Evolutionary conservation across 441 rosid genomes (phyloP).

Genomic region (Manihot esculenta): DNA sequence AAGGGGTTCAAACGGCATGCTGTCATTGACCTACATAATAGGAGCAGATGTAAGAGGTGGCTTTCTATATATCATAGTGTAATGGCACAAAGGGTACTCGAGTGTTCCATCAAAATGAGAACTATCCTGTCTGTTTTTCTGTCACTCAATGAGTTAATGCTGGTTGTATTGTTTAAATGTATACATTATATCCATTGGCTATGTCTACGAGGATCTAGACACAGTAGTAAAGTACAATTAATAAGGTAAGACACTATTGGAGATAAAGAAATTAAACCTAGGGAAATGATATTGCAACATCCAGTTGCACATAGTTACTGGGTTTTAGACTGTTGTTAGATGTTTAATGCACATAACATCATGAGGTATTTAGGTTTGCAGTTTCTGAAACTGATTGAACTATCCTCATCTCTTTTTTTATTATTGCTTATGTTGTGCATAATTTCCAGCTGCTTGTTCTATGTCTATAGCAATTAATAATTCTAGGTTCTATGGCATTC

Average conservation of each 20-base stretch:
- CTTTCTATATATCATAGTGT: background rate
- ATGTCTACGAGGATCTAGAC: background rate
- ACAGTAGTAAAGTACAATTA: background rate
- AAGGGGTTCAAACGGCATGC: background rate
- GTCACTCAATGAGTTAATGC: background rate
- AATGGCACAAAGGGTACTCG: background rate
- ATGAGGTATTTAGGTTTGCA: background rate
- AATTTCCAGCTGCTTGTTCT: background rate
- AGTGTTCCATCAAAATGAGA: background rate
- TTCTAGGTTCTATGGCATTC: constrained; percentile 11
- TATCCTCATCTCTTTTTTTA: background rate
- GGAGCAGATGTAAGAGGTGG: background rate
- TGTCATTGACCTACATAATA: background rate
- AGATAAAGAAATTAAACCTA: background rate
- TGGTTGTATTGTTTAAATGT: background rate
- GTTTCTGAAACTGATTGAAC: background rate
- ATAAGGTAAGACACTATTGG: background rate
- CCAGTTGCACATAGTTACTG: background rate
- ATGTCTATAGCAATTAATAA: background rate
- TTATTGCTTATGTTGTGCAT: background rate
- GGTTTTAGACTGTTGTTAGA: background rate
- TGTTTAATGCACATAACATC: background rate
- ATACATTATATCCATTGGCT: background rate
- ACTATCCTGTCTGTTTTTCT: background rate
- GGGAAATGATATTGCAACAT: background rate